A percentile compares a stretch with the other conserved stretches of the same genome.
Conservation (phyloP, 306 rosid genomes). For the Carpinus viminea region DNA sequence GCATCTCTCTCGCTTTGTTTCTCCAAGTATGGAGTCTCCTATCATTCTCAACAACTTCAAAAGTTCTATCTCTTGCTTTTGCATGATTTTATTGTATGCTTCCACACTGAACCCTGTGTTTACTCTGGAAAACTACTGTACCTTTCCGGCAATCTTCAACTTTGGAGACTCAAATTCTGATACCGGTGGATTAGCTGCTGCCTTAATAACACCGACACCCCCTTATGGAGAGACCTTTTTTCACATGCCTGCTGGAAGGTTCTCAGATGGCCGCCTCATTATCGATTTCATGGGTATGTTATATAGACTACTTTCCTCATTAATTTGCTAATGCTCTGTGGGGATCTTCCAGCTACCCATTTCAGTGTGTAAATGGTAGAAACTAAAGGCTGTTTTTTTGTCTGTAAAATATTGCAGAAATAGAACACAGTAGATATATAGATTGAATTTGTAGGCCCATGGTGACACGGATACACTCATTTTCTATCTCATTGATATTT, state of each 20-base stretch:
- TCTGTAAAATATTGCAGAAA: neutral
- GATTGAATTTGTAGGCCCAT: neutral
- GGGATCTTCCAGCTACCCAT: neutral
- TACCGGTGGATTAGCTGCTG: constrained; percentile 47
- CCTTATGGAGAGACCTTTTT: constrained; percentile 59
- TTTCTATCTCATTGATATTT: neutral
- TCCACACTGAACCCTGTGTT: constrained; percentile 4
- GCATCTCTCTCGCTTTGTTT: neutral
- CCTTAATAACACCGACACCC: neutral
- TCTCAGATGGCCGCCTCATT: constrained; percentile 43
- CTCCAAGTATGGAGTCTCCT: neutral
- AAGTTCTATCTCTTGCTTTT: neutral
- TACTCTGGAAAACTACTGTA: constrained; percentile 28
- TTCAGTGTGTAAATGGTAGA: neutral
- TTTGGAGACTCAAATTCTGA: constrained; percentile 59
- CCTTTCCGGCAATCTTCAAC: constrained; percentile 55
- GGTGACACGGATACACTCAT: neutral
- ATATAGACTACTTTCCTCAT: neutral
- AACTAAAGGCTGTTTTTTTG: neutral
- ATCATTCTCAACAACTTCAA: neutral
- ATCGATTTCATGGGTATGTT: constrained; percentile 49
- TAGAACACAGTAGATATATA: neutral
- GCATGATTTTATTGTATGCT: neutral
- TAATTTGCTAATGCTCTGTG: no score
- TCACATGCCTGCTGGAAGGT: constrained; percentile 37